Base-by-base conservation (phyloP, 176 grass and related monocot species). In the Eleusine indica region DNA sequence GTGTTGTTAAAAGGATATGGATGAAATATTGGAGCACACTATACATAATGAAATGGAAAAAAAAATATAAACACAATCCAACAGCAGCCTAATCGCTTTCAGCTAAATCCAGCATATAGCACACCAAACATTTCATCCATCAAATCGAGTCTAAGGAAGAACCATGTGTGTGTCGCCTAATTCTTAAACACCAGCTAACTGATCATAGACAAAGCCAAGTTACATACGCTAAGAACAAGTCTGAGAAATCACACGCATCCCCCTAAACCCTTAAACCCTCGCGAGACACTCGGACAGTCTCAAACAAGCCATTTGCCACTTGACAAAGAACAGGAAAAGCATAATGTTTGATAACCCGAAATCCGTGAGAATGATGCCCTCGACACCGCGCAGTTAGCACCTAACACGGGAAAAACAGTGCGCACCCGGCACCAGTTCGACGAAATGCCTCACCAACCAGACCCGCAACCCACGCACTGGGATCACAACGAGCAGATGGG, bases 351-450 rank as follows among this genome's bases (percentile, higher is more conserved):
- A 46, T 29, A 70, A 11, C 15, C 76, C 7, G 43, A 54, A 65
- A 80, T 19, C 6, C 19, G 7, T 22, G 74, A 52, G 29, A n/a
- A 5, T 48, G 25, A 83, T 22, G 30, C 35, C 35, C 25, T 62
- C 21, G 0, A 73, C 19, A 19, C 40, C 19, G 5, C 13, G 32
- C 56, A 9, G 18, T 14, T 52, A 41, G 35, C 54, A 47, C 1
- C 38, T 41, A 39, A 37, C 38, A 43, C 7, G 67, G 28, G 53
- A 35, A 37, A 38, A 14, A 44, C 47, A 25, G 13, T 19, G 38
- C 71, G 51, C n/a, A 72, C 86, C 67, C 79, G 76, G 44, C 41
- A 92, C 77, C 19, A 38, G 78, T 57, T 94, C 47, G 84, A 94
- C 77, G 68, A 90, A 83, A 94, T 85, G 84, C 77, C 12, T 19